Percentiles rank a stretch among this genome's conserved stretches.
These are phyloP conservation scores for Stenogyne calaminthoides DNA, from an alignment of 305 asterid genomes.

Conservation along the genomic window DNA sequence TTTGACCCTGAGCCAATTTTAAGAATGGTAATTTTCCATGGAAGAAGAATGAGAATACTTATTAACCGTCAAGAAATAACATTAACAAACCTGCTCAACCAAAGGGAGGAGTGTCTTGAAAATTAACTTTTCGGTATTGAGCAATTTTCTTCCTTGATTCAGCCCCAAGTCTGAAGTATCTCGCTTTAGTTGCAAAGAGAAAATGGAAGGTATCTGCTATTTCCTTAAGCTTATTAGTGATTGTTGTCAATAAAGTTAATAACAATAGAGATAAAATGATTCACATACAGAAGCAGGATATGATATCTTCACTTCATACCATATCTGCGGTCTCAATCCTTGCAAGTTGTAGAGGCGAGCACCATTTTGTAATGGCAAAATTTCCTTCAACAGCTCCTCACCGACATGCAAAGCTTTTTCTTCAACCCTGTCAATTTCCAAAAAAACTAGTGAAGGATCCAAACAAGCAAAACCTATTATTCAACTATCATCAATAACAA, in stretches of 20 bases:
- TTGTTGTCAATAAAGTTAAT: not conserved
- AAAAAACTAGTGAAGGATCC: not conserved
- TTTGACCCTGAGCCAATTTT: constrained; percentile 47
- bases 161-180: constrained; percentile 49
- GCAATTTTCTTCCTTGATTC: constrained; percentile 66
- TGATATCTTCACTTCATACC: constrained; percentile 94
- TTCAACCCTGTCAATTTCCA: constrained; percentile 41
- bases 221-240: constrained; percentile 20
- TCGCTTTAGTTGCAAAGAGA: constrained; percentile 61
- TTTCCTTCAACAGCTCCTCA: constrained; percentile 69
- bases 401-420: constrained; percentile 57
- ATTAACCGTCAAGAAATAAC: constrained; percentile 12
- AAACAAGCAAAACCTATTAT: not conserved
- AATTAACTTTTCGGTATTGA: constrained; percentile 78
- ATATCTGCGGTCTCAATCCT: constrained; percentile 59
- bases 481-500: constrained; percentile 1
- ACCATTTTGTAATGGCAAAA: constrained; percentile 57
- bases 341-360: constrained; percentile 59
- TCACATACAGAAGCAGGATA: constrained; percentile 89
- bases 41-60: not conserved
- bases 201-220: constrained; percentile 74
- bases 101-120: constrained; percentile 49
- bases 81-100: constrained; percentile 45
- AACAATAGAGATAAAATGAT: constrained; percentile 14
- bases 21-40: constrained; percentile 11